Evolutionary conservation across 345 rosid species (phyloP), one percentile per base, ranked within the genome.

Genomic region (Lepidium aucheri): DNA sequence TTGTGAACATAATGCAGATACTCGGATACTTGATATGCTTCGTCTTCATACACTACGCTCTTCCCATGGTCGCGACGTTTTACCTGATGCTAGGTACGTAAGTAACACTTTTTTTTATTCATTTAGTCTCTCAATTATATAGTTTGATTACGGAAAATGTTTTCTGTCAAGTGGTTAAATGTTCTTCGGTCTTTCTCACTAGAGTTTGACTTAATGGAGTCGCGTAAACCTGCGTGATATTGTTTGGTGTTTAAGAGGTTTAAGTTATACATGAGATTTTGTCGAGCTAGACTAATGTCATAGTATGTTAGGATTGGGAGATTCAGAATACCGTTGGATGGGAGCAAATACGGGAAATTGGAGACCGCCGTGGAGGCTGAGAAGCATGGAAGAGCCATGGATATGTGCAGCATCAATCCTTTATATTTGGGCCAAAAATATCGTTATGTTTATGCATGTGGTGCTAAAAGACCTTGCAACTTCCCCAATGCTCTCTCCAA

Each of bases 401-500:
- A 93, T 60, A 90, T 93, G 98, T 93, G 98, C 76, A 86, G 88
- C 80, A 83, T 90, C 39, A 93, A 93, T 80, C 98, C 91, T 34
- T 73, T 75, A 18, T 65, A 76, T 68, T 65, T 88, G 70, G 98
- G 97, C 40, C 80, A 67, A 65, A 83, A 84, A 34, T 86, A 93
- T 15, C 81, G 98, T 74, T 93, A 85, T 51, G 85, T 87, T 64
- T 90, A 93, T 69, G 98, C 97, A 4, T 93, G 98, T 60, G 97
- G 97, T 32, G 99, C 99, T 42, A 63, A 79, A 35, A 89, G 99
- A 11, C 99, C 99, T 36, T 90, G 99, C 53, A 84, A 94, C 55
- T 94, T 94, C 79, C 99, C 97, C 67, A 94, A 94, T 78, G 86
- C 95, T 66, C 84, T 94, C 72, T 82, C 99, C 26, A 94, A 94